phyloP scores from a whole-genome alignment of 2,329 filamentous ascomycete genomes.

The Parascedosporium putredinis region DNA sequence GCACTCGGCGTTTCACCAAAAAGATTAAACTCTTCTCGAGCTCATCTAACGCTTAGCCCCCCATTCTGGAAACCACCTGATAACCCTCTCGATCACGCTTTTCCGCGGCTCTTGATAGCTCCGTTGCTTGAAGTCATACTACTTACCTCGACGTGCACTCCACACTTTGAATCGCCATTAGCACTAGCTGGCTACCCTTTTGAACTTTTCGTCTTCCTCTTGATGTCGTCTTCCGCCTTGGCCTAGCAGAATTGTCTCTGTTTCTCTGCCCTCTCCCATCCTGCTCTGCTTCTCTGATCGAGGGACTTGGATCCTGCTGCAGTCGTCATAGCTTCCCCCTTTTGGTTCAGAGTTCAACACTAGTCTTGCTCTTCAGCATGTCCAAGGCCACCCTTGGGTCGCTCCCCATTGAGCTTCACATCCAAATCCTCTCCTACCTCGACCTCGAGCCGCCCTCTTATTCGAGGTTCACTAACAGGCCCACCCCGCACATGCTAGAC shows the following conservation, averaged over 20 bases:
- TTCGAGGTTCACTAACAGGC: conserved; percentile 12
- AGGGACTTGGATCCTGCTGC: too few relatives aligned
- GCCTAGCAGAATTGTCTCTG: too few relatives aligned
- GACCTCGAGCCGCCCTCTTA: conserved; percentile 26
- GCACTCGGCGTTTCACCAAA: background rate
- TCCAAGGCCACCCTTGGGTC: conserved; percentile 14
- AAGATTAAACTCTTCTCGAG: background rate
- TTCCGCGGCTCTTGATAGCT: conserved; percentile 3
- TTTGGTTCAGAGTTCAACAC: background rate
- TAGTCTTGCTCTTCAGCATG: background rate
- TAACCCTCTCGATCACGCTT: background rate
- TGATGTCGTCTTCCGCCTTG: too few relatives aligned
- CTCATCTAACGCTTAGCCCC: background rate
- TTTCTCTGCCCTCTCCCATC: too few relatives aligned
- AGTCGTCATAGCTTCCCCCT: background rate
- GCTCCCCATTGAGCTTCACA: conserved; percentile 52
- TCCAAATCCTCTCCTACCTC: conserved; percentile 46
- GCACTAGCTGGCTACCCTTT: too few relatives aligned
- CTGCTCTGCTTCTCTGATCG: too few relatives aligned
- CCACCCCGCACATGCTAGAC: conserved; percentile 16
- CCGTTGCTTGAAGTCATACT: too few relatives aligned
- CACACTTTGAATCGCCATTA: too few relatives aligned
- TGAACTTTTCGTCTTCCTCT: too few relatives aligned
- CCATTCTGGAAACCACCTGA: background rate
- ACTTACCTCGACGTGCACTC: too few relatives aligned